Percentiles rank a stretch among this genome's conserved stretches.
phyloP scores from a whole-genome alignment of 768 basidiomycete genomes.

The Chiua virens region DNA sequence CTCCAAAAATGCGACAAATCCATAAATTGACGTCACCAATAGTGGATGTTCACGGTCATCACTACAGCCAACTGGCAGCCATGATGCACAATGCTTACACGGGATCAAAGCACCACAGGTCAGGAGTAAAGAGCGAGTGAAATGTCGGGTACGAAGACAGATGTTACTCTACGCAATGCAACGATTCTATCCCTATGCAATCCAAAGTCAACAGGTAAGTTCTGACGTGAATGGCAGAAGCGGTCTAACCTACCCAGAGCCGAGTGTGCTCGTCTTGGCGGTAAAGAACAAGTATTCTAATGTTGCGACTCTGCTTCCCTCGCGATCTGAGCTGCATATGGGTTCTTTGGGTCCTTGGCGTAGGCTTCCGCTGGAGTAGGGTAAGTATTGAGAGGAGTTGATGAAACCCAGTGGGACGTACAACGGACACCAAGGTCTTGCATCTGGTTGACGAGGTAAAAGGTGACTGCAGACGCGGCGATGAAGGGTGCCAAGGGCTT shows the following conservation, averaged over 20 bases:
- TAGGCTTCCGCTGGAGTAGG: conserved; percentile 55
- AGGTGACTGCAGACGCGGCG: conserved; percentile 59
- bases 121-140: neutral
- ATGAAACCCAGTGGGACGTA: conserved; percentile 40
- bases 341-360: conserved; percentile 79
- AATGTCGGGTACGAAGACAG: conserved; percentile 6
- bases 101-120: too few relatives aligned
- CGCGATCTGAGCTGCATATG: conserved; percentile 76
- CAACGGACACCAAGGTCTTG: conserved; percentile 72
- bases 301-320: conserved; percentile 54
- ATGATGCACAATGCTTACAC: too few relatives aligned
- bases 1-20: neutral
- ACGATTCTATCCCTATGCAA: conserved; percentile 12
- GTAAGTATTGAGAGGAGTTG: neutral
- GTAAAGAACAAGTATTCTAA: conserved; percentile 11
- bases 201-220: neutral
- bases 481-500: conserved; percentile 84
- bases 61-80: too few relatives aligned
- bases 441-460: conserved; percentile 63
- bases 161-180: conserved; percentile 17
- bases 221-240: neutral
- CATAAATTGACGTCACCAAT: too few relatives aligned
- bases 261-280: too few relatives aligned
- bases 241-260: conserved; percentile 5
- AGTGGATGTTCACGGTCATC: neutral